These are phyloP conservation scores for Hymenoscyphus linearis DNA, from an alignment of 2,329 filamentous ascomycete species.

Conservation along the genomic window DNA sequence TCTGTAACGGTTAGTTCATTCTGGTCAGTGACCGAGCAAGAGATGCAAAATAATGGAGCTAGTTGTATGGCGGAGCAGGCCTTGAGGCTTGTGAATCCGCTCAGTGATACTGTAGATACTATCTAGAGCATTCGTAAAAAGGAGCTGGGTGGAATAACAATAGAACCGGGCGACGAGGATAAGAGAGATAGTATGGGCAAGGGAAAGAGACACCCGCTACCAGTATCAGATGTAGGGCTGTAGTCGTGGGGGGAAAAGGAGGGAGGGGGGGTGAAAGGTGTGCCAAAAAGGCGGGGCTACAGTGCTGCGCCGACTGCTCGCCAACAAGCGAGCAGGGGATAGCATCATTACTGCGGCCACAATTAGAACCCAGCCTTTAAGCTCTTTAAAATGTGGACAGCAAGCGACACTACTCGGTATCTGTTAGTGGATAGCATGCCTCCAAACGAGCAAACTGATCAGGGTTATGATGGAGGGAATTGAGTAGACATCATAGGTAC, in stretches of 20 bases:
- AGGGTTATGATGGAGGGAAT: not conserved
- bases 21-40: conserved; percentile 8
- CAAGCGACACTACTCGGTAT: not conserved
- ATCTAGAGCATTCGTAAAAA: conserved; percentile 1
- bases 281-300: not conserved
- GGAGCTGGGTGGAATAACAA: conserved; percentile 3
- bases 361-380: conserved; percentile 2
- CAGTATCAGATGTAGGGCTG: not conserved
- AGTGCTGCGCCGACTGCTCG: not conserved
- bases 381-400: not conserved
- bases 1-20: not conserved
- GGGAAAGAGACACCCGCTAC: not conserved
- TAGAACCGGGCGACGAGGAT: conserved; percentile 1
- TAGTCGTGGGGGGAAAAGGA: not conserved
- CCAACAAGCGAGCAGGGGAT: conserved; percentile 6
- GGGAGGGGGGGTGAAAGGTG: not conserved
- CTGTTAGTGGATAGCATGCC: not conserved
- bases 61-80: conserved; percentile 14
- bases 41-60: conserved; percentile 10
- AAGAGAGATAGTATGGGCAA: not conserved
- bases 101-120: no score
- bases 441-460: not conserved
- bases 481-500: not conserved
- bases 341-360: conserved; percentile 3
- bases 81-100: not conserved